Conservation (phyloP, 805 yeast species). For the Teunomyces pallodes region DNA sequence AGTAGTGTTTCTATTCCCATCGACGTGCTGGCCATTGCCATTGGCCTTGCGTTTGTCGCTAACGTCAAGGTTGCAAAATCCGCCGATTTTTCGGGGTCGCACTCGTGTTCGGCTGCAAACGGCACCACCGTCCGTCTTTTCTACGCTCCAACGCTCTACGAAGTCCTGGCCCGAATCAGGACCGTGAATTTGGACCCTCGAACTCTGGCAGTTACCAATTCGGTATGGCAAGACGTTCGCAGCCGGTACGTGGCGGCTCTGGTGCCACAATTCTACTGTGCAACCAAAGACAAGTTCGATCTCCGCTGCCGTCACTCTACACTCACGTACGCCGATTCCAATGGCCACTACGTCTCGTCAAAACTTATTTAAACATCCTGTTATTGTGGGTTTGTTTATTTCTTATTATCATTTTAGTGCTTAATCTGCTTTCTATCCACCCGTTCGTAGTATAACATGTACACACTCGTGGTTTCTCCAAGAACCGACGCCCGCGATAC, state of each 20-base stretch:
- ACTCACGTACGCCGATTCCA: constrained; percentile 5
- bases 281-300: constrained; percentile 14
- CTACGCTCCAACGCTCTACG: constrained; percentile 13
- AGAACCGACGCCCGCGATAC: constrained; percentile 56
- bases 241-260: constrained; percentile 8
- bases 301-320: constrained; percentile 13
- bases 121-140: constrained; percentile 17
- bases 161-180: constrained; percentile 8
- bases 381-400: background rate
- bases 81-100: constrained; percentile 11
- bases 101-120: constrained; percentile 15
- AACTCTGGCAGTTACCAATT: constrained; percentile 3
- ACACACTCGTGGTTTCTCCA: constrained; percentile 71
- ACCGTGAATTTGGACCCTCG: constrained; percentile 7
- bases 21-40: background rate
- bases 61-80: constrained; percentile 6
- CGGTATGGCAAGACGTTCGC: constrained; percentile 9
- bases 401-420: background rate
- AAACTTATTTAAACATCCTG: background rate
- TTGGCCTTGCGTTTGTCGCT: constrained; percentile 6
- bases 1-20: background rate
- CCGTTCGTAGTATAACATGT: constrained; percentile 79
- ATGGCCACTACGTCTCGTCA: constrained; percentile 5
- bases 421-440: constrained; percentile 23
- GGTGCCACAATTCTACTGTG: constrained; percentile 18